phyloP scores from a whole-genome alignment of 2,329 filamentous ascomycete species.

The Ilyonectria destructans region DNA sequence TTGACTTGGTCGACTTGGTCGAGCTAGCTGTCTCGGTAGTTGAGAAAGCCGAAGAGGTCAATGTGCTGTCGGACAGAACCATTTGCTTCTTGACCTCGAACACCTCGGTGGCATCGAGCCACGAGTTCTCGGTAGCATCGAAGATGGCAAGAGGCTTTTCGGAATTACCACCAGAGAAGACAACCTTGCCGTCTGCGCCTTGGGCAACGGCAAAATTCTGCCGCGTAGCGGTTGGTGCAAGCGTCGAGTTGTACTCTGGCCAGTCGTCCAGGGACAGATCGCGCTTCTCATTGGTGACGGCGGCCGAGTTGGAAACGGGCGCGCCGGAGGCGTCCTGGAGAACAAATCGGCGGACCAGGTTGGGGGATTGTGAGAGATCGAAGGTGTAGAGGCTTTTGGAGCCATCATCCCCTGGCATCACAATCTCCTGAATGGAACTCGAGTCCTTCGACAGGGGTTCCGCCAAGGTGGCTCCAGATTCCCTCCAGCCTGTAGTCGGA shows the following conservation, averaged over 20 bases:
- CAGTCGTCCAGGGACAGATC: no score
- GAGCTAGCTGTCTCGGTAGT: slow-evolving; percentile 40
- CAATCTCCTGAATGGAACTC: slow-evolving; percentile 70
- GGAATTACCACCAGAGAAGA: slow-evolving; percentile 82
- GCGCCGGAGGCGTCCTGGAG: slow-evolving; percentile 75
- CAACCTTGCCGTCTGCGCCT: slow-evolving; percentile 75
- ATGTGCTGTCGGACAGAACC: slow-evolving; percentile 49
- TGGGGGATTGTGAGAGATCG: slow-evolving; percentile 82
- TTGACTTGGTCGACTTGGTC: slow-evolving; percentile 44
- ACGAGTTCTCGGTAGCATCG: slow-evolving; percentile 81
- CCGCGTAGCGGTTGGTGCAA: slow-evolving; percentile 76
- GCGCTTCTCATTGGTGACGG: no score
- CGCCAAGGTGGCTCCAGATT: slow-evolving; percentile 71
- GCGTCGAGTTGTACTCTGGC: slow-evolving; percentile 84
- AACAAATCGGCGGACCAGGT: slow-evolving; percentile 79
- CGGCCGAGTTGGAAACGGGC: slow-evolving; percentile 58
- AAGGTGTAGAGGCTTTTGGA: slow-evolving; percentile 69
- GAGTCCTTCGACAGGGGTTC: slow-evolving; percentile 73
- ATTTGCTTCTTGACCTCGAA: slow-evolving; percentile 67
- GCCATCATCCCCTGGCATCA: slow-evolving; percentile 79
- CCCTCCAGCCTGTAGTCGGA: slow-evolving; percentile 45
- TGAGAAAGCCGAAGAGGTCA: slow-evolving; percentile 21
- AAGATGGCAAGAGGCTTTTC: slow-evolving; percentile 83
- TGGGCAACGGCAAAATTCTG: slow-evolving; percentile 82
- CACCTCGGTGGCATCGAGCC: slow-evolving; percentile 80